Conservation (phyloP, 2,329 filamentous ascomycete genomes). For the Hypocrella siamensis region DNA sequence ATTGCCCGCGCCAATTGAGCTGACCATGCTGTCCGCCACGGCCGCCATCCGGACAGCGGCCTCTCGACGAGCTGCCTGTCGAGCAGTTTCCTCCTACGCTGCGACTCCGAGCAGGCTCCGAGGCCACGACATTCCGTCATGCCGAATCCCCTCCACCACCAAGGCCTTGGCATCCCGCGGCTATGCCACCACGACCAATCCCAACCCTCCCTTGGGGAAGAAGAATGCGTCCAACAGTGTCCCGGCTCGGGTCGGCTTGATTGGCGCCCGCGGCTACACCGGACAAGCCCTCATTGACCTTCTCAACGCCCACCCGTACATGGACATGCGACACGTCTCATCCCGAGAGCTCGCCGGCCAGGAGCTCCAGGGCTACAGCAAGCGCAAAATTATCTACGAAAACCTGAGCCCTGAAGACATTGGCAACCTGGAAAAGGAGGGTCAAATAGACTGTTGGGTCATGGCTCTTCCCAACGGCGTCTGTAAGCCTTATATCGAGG, state of each 20-base stretch:
- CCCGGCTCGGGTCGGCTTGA: constrained; percentile 68
- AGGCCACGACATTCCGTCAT: too few relatives aligned
- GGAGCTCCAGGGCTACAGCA: constrained; percentile 77
- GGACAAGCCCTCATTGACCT: constrained; percentile 59
- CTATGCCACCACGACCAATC: constrained; percentile 1
- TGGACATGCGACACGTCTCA: constrained; percentile 83
- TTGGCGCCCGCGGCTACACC: constrained; percentile 66
- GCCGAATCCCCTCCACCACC: too few relatives aligned
- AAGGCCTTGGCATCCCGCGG: too few relatives aligned
- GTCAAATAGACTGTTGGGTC: constrained; percentile 88
- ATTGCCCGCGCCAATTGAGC: too few relatives aligned
- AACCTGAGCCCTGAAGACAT: constrained; percentile 80
- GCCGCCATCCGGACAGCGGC: too few relatives aligned
- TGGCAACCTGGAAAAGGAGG: constrained; percentile 64
- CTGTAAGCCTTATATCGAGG: constrained; percentile 86
- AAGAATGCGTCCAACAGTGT: constrained; percentile 74
- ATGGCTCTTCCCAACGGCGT: constrained; percentile 94
- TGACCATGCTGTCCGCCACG: too few relatives aligned
- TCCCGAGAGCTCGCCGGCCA: constrained; percentile 84
- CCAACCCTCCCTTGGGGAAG: constrained; percentile 59
- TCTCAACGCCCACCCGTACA: constrained; percentile 72
- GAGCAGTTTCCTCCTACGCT: too few relatives aligned
- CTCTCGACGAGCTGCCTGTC: too few relatives aligned
- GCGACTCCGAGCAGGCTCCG: too few relatives aligned
- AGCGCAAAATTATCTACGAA: constrained; percentile 84